A percentile compares a stretch with the other conserved stretches of the same genome.
phyloP scores from a whole-genome alignment of 345 rosid species.

The Atalantia buxifolia region DNA sequence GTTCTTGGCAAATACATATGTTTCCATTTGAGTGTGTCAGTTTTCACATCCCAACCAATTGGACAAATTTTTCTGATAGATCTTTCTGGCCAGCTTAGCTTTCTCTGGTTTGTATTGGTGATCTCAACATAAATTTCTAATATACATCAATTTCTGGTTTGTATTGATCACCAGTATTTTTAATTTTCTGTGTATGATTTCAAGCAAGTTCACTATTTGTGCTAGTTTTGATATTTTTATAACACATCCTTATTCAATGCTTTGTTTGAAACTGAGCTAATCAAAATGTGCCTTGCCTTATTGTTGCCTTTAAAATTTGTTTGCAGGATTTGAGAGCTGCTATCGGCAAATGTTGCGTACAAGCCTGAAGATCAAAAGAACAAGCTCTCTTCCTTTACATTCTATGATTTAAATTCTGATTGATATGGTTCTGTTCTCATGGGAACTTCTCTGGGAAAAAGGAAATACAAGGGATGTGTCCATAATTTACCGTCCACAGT shows the following conservation, averaged over 20 bases:
- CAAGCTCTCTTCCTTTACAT: background rate
- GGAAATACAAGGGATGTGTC: background rate
- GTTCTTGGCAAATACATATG: no score
- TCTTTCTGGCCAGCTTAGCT: background rate
- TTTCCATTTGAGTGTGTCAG: background rate
- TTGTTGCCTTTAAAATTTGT: background rate
- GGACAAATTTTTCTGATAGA: background rate
- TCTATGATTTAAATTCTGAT: background rate
- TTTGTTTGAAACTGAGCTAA: background rate
- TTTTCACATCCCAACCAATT: background rate
- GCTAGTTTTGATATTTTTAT: background rate
- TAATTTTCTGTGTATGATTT: background rate
- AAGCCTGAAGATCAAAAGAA: background rate
- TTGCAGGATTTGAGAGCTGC: constrained; percentile 1
- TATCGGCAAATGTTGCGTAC: background rate
- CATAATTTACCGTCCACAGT: background rate
- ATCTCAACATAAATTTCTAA: background rate
- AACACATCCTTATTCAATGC: background rate
- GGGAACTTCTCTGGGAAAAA: background rate
- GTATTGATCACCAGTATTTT: background rate
- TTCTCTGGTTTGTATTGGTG: background rate
- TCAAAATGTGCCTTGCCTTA: background rate
- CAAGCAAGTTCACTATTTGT: background rate
- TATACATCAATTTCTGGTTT: background rate
- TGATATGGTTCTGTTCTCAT: background rate